phyloP scores from a whole-genome alignment of 2,329 filamentous ascomycete genomes.

The Cladophialophora bantiana region DNA sequence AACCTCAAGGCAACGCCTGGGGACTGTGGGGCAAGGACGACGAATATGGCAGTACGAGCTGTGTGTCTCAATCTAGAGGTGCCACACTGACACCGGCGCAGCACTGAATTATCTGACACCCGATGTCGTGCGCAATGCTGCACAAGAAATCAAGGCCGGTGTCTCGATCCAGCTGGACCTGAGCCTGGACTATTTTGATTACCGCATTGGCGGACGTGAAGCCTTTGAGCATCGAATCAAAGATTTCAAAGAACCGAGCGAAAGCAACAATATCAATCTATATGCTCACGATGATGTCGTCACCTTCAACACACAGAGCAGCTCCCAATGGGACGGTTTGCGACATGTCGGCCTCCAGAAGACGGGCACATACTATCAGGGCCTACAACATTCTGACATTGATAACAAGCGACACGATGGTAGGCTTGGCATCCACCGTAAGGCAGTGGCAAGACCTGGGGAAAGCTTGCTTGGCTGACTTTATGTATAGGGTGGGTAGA shows the following conservation, averaged over 20 bases:
- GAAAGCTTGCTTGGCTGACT: too few species aligned
- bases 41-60: constrained; percentile 53
- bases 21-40: constrained; percentile 60
- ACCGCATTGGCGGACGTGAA: constrained; percentile 43
- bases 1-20: constrained; percentile 62
- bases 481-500: constrained; percentile 51
- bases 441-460: too few species aligned
- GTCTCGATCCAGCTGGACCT: constrained; percentile 37
- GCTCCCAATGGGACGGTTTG: constrained; percentile 19
- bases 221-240: constrained; percentile 38
- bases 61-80: not conserved
- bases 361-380: constrained; percentile 5
- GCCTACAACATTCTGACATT: constrained; percentile 3
- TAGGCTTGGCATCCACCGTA: constrained; percentile 12
- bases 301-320: constrained; percentile 25
- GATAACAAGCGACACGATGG: not conserved
- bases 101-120: constrained; percentile 61
- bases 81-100: too few species aligned
- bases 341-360: not conserved
- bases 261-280: not conserved
- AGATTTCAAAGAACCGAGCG: constrained; percentile 6
- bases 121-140: constrained; percentile 48
- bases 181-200: constrained; percentile 46
- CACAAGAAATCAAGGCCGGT: constrained; percentile 52
- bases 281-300: constrained; percentile 27